Conservation (phyloP, 371 early-diverging fungal species). For the Rhizopus delemar region DNA sequence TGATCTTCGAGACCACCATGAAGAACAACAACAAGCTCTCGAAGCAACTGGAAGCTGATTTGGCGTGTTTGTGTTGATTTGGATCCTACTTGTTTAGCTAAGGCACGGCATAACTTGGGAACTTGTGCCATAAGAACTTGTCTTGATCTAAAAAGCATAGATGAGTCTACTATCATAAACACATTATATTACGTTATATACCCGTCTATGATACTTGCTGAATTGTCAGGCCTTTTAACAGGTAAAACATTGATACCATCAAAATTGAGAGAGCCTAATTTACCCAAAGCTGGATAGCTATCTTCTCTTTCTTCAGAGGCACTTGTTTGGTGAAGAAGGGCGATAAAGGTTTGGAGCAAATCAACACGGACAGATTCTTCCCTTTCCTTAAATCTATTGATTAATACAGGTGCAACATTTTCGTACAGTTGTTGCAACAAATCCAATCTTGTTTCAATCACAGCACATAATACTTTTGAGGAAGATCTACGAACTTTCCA, state of each 20-base stretch:
- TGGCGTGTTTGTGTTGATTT: constrained; percentile 80
- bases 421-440: constrained; percentile 65
- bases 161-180: neutral
- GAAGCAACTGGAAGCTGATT: constrained; percentile 72
- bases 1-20: constrained; percentile 71
- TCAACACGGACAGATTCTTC: constrained; percentile 92
- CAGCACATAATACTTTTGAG: constrained; percentile 77
- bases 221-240: constrained; percentile 48
- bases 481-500: constrained; percentile 93
- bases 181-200: neutral
- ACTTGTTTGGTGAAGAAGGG: constrained; percentile 72
- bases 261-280: constrained; percentile 36
- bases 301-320: constrained; percentile 44
- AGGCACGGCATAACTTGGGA: constrained; percentile 63
- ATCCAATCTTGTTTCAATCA: constrained; percentile 74
- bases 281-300: neutral
- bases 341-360: constrained; percentile 75
- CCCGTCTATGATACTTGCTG: neutral
- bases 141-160: constrained; percentile 40
- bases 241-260: constrained; percentile 53
- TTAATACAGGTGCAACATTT: constrained; percentile 72
- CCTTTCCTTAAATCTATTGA: constrained; percentile 83
- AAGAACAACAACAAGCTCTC: constrained; percentile 70
- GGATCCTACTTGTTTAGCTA: constrained; percentile 69
- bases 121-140: constrained; percentile 61